These are phyloP conservation scores for Myxozyma lipomycoides DNA, from an alignment of 805 yeast genomes.

Conservation along the genomic window DNA sequence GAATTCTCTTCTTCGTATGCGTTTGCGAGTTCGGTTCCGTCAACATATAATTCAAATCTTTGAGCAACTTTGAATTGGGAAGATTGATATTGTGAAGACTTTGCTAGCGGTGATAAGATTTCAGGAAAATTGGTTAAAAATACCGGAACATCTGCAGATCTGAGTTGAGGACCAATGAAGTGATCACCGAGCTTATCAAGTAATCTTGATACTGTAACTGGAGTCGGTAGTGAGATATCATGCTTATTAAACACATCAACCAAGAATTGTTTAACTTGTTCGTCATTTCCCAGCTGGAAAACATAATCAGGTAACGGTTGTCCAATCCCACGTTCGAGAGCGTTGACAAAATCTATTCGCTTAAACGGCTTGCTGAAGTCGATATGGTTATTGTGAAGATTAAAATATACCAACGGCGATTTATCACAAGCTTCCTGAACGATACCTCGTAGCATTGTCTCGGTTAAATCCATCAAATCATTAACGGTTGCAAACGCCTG, in stretches of 20 bases:
- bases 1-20: conserved; percentile 96
- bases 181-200: conserved; percentile 59
- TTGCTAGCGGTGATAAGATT: conserved; percentile 81
- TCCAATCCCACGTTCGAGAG: conserved; percentile 55
- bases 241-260: conserved; percentile 41
- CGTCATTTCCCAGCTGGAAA: conserved; percentile 18
- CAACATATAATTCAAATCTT: conserved; percentile 80
- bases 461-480: conserved; percentile 63
- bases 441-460: conserved; percentile 49
- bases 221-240: conserved; percentile 37
- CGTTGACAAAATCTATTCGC: conserved; percentile 62
- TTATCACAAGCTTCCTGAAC: conserved; percentile 27
- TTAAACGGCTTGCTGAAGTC: conserved; percentile 34
- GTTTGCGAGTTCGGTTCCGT: conserved; percentile 77
- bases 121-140: conserved; percentile 81
- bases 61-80: conserved; percentile 48
- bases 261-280: conserved; percentile 40
- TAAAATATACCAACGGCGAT: conserved; percentile 1
- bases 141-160: conserved; percentile 48
- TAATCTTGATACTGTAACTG: conserved; percentile 49
- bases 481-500: conserved; percentile 63
- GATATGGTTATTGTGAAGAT: background rate
- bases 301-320: conserved; percentile 43
- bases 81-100: conserved; percentile 45
- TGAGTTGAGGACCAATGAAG: conserved; percentile 63